Base-by-base conservation (phyloP, 805 yeast species). In the Saccharomyces paradoxus region DNA sequence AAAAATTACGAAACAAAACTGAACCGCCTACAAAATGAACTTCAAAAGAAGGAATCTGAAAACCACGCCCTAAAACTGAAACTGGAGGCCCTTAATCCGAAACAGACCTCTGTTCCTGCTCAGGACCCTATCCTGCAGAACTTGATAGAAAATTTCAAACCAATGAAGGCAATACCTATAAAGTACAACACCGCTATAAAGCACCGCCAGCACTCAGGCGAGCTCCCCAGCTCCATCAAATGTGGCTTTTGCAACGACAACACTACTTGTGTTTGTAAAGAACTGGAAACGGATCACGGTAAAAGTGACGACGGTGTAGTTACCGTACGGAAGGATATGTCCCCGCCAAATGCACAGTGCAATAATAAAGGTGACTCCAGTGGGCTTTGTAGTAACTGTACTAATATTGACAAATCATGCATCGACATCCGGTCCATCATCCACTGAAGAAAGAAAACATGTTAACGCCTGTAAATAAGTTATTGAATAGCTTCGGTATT, bases 201-300 rank as follows among this genome's bases (percentile, higher is more conserved):
- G 65, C 13, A n/a, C 27, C 51, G 37, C 46, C 52, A 24, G 22
- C 24, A 46, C 44, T 32, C 37, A 41, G 27, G 51, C 28, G 50
- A 54, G 44, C 51, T 50, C 22, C 52, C 41, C 31, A 48, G 46
- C 32, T 51, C 48, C 24, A 50, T 48, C 37, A 57, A 51, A 55
- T 92, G 98, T 71, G 98, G 98, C 0, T 91, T 92, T 70, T 92
- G 98, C 66, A 82, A 96, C 0, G 96, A 88, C 60, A 94, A 84
- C 60, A 84, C 96, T 0, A 91, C 96, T 1, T 92, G 98, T 71
- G 87, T 92, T 2, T 92, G 97, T 68, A 81, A 92, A 28, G 97
- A 89, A 61, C 87, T 82, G 17, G 81, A 79, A 1, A 71, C 71
- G 21, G 77, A 71, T 51, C 71, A 73, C 37, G 71, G 46, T n/a